Evolutionary conservation across 2,329 filamentous ascomycete genomes (phyloP).

Genomic region (Aspergillus glaucus): DNA sequence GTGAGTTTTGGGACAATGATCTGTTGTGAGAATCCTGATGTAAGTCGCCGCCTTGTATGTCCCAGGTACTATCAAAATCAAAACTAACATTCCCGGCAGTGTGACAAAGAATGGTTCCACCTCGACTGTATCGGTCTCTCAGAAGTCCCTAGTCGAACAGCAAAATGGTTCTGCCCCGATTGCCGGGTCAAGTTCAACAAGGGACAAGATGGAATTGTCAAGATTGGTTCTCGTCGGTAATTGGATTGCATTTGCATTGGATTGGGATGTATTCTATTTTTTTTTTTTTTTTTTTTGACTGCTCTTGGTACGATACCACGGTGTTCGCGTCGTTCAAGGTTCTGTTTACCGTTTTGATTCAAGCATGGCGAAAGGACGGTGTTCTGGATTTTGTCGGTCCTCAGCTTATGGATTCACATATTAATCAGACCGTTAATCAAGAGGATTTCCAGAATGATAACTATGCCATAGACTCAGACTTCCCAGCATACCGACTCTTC

Average conservation of each 20-base stretch:
- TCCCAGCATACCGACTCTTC: background rate
- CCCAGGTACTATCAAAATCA: background rate
- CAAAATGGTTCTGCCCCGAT: slow-evolving; percentile 62
- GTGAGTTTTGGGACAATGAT: slow-evolving; percentile 62
- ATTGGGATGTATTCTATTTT: slow-evolving; percentile 2
- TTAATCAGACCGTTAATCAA: no score
- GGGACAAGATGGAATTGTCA: slow-evolving; percentile 36
- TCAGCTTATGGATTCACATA: background rate
- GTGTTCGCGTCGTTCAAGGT: slow-evolving; percentile 4
- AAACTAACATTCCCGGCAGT: slow-evolving; percentile 37
- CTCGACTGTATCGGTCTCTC: slow-evolving; percentile 54
- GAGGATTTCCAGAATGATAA: no score
- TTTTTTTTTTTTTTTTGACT: slow-evolving; percentile 2
- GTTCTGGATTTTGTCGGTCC: background rate
- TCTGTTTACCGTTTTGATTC: slow-evolving; percentile 1
- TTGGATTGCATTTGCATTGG: slow-evolving; percentile 1
- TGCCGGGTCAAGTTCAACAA: slow-evolving; percentile 48
- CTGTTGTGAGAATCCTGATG: slow-evolving; percentile 57
- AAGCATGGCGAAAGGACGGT: slow-evolving; percentile 8
- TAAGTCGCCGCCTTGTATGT: slow-evolving; percentile 22
- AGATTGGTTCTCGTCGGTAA: slow-evolving; percentile 28
- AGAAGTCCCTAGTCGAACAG: slow-evolving; percentile 53
- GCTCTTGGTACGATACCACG: slow-evolving; percentile 8
- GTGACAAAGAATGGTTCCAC: slow-evolving; percentile 63
- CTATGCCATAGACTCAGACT: background rate